phyloP scores from a whole-genome alignment of 768 basidiomycete genomes.

The Termitomyces heimii region DNA sequence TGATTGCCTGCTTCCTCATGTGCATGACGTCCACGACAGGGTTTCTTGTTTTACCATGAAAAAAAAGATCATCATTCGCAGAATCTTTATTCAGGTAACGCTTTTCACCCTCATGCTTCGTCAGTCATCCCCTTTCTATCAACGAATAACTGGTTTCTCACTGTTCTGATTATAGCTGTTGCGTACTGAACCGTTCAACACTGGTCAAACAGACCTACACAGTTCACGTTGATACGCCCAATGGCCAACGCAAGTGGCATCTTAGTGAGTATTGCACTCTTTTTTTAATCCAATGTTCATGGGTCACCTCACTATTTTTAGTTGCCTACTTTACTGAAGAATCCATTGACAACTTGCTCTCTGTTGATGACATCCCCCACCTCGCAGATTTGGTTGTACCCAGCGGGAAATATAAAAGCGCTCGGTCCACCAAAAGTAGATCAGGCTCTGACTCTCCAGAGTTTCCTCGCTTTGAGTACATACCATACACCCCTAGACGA shows the following conservation, averaged over 20 bases:
- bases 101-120: constrained; percentile 29
- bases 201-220: constrained; percentile 82
- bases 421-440: constrained; percentile 56
- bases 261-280: constrained; percentile 44
- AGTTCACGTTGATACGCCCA: constrained; percentile 62
- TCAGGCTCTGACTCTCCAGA: constrained; percentile 33
- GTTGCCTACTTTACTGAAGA: constrained; percentile 81
- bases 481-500: constrained; percentile 33
- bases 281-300: not conserved
- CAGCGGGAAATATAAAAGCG: constrained; percentile 64
- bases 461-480: constrained; percentile 39
- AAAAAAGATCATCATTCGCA: constrained; percentile 47
- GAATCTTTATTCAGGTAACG: constrained; percentile 40
- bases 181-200: constrained; percentile 27
- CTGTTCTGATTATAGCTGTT: constrained; percentile 14
- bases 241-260: constrained; percentile 76
- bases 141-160: not conserved
- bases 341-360: constrained; percentile 50
- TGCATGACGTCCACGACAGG: constrained; percentile 31
- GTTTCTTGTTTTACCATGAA: constrained; percentile 78
- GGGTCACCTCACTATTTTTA: constrained; percentile 24
- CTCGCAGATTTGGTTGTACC: constrained; percentile 50
- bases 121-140: constrained; percentile 10
- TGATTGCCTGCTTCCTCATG: not conserved
- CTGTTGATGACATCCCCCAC: constrained; percentile 59